Base-by-base conservation (phyloP, 1,139 yeast species). In the Diutina sp. region DNA sequence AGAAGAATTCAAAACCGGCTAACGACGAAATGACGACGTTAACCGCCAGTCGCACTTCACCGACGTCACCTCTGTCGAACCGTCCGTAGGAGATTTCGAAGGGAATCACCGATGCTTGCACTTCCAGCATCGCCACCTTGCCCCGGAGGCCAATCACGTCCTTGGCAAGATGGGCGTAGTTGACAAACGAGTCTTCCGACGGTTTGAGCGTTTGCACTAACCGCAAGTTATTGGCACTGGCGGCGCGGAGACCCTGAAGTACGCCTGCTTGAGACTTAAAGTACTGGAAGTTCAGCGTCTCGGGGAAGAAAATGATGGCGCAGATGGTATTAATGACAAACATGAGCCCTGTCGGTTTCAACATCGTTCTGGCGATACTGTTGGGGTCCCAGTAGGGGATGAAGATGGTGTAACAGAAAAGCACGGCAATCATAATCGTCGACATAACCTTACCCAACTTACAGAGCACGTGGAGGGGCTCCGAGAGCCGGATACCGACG, bases 201-300 rank as follows among this genome's bases (percentile, higher is more conserved):
- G 76, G 76, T 55, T 66, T 65, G 63, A 70, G 61, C 0, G 73
- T 57, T 9, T 58, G 58, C 55, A 72, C 64, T 55, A 72, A 67
- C 7, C 66, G 58, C 4, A 62, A 55, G 55, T 73, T 69, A 48
- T 67, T 65, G 4, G 60, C 58, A 12, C 21, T 9, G 29, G 16
- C 32, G 5, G 14, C 12, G 4, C 35, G 14, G 6, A 47, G 30
- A 14, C 38, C 38, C 6, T 11, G 6, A 28, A 47, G 38, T 4
- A 28, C 21, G 2, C 12, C 11, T 6, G 14, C 2, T 7, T n/a
- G 32, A 25, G 44, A 16, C 8, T 60, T 58, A 45, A 71, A 62
- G 57, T 64, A 70, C 44, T 59, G 61, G 59, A 56, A 65, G 55
- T 64, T 67, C 5, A 76, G 65, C 5, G 76, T 68, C n/a, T 63